Evolutionary conservation across 805 yeast species (phyloP).

Genomic region (Kuraishia hungarica): DNA sequence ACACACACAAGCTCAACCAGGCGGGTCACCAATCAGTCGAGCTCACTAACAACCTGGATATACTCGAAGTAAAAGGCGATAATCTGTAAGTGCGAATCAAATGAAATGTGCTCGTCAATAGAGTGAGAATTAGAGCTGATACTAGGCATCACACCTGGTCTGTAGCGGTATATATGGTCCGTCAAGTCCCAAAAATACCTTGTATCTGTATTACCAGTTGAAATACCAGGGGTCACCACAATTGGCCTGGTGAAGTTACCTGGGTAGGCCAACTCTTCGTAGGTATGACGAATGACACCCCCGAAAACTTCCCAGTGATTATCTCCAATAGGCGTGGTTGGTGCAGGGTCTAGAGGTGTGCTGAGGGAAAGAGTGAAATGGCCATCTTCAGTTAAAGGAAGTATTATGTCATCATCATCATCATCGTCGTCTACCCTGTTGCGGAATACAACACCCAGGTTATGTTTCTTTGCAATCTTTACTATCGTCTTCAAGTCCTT

Average conservation of each 20-base stretch:
- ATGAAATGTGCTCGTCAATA: conserved; percentile 6
- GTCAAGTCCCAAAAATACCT: conserved; percentile 51
- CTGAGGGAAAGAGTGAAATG: conserved; percentile 22
- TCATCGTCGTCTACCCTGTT: conserved; percentile 7
- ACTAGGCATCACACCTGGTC: conserved; percentile 17
- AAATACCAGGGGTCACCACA: conserved; percentile 49
- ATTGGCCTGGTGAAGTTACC: conserved; percentile 39
- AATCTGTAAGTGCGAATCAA: conserved; percentile 6
- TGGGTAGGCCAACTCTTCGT: conserved; percentile 28
- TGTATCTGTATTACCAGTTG: conserved; percentile 61
- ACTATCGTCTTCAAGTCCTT: conserved; percentile 24
- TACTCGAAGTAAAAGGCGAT: conserved; percentile 5
- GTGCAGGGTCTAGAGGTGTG: conserved; percentile 23
- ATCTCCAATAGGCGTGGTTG: conserved; percentile 21
- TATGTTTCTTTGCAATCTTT: conserved; percentile 25
- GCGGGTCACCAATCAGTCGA: background rate
- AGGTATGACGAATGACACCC: conserved; percentile 36
- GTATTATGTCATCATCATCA: conserved; percentile 14
- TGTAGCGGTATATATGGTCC: conserved; percentile 47
- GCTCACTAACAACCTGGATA: background rate
- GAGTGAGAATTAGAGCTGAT: conserved; percentile 5
- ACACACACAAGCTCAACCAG: no score
- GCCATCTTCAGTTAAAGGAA: conserved; percentile 29
- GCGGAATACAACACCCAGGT: conserved; percentile 21
- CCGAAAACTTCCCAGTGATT: conserved; percentile 28